These are phyloP conservation scores for Kalanchoe fedtschenkoi DNA, from an alignment of 164 flowering plant genomes.

Conservation along the genomic window DNA sequence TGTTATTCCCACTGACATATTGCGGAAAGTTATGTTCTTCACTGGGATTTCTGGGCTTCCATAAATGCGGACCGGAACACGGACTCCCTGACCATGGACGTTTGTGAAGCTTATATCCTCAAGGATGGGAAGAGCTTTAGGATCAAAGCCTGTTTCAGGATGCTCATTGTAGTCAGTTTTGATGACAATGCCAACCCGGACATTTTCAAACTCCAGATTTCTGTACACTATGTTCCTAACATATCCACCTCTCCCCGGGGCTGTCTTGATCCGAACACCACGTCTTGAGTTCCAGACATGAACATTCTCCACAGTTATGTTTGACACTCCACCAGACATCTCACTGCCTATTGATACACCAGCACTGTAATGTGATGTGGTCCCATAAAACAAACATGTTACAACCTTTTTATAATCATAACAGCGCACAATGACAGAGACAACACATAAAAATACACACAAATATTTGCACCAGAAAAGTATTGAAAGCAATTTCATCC, in stretches of 20 bases:
- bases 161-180: conserved; percentile 95
- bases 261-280: conserved; percentile 83
- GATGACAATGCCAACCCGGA: conserved; percentile 79
- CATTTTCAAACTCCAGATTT: conserved; percentile 65
- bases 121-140: conserved; percentile 53
- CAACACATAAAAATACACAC: neutral
- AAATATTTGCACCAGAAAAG: neutral
- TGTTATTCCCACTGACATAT: conserved; percentile 78
- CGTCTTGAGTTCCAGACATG: conserved; percentile 75
- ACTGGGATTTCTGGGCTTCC: conserved; percentile 82
- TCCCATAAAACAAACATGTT: neutral
- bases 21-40: conserved; percentile 61
- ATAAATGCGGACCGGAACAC: conserved; percentile 87
- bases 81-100: conserved; percentile 80
- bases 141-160: conserved; percentile 70
- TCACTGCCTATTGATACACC: conserved; percentile 96
- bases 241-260: conserved; percentile 84
- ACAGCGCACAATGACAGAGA: neutral
- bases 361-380: conserved; percentile 45
- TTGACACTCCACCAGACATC: conserved; percentile 96
- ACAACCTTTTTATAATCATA: neutral
- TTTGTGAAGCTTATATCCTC: conserved; percentile 54
- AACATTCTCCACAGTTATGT: conserved; percentile 74
- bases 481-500: neutral
- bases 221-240: conserved; percentile 58